Base-by-base conservation (phyloP, 352 stramenopile genomes). In the Phytophthora ohioensis region DNA sequence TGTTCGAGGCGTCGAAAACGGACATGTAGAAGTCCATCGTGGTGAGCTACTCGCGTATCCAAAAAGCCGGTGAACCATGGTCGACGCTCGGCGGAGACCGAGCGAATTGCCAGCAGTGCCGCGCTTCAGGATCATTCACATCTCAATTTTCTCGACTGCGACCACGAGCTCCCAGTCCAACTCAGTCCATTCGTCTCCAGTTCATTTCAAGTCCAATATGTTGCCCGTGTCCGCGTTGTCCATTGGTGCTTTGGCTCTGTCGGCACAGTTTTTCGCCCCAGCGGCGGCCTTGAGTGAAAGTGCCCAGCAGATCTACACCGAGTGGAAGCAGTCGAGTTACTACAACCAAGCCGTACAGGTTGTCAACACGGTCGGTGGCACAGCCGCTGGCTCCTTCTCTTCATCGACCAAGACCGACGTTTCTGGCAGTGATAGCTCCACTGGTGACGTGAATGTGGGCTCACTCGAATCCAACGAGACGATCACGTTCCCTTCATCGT, bases 251-350 rank as follows among this genome's bases (percentile, higher is more conserved):
- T 67, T 79, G 47, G 59, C 42, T 39, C 34, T 75, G 36, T 73
- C 68, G 27, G 32, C 52, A 4, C 62, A 73, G 36, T 32, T 73
- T 36, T 31, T 68, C n/a, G 57, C 53, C 9, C 58, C 49, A 7
- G 60, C 52, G 38, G 38, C 27, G 15, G 30, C 45, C 11, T 8
- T 66, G 27, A 58, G 43, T 11, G 60, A 27, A 56, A 21, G 69
- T 52, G 46, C 67, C 47, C 56, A 76, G 41, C 66, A 69, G 57
- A 69, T 64, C 35, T 80, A 75, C 46, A 55, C 55, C 41, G 70
- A 81, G 52, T 84, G 73, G 70, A 81, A 73, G 64, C 67, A 81
- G 42, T 76, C 73, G 17, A 67, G 52, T 12, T 76, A 81, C 70
- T 84, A 81, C 67, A 71, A 47, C 41, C 66, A 80, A 17, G 76